Evolutionary conservation across 1,284 basidiomycete species (phyloP), one percentile per base, ranked within the genome.

Genomic region (Tylopilus sp.): DNA sequence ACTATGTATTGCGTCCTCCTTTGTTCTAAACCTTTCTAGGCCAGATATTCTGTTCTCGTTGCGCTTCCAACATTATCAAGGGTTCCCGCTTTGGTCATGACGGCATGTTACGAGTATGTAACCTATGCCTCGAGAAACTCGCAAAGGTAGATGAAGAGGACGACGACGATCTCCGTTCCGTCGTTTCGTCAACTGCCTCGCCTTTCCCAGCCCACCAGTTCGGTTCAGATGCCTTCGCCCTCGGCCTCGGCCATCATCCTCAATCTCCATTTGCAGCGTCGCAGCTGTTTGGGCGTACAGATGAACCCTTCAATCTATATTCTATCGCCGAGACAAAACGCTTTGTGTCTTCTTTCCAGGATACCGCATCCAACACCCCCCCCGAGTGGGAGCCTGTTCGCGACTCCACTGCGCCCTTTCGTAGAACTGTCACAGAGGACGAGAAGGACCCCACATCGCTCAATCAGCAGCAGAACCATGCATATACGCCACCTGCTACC

Each of bases 61-160:
- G 96, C 66, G 95, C 96, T 3, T 94, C 93, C n/a, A 96, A 97
- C 61, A 90, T 98, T 60, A 93, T 99, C 67, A 92, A 94, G 54
- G 95, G 92, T 7, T 79, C 84, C n/a, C 84, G 93, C 2, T 98
- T 97, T 63, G 93, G 93, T 6, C 89, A 93, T 53, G 85, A 95
- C 48, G 93, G 92, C 26, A 89, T 89, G 79, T 79, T 98, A 48
- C 82, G 96, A 50, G 89, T 95, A 11, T 98, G 95, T 72, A 97
- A 97, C 62, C 76, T 97, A 18, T 99, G 97, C 67, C 74, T 97
- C 23, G 88, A 91, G 59, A 94, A 95, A 68, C 81, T 97, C 49
- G 85, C 88, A 47, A 89, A 89, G 58, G 86, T 81, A 18, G 75
- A 76, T 6, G 84, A 88, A 41, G 84, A 89, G 40, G 86, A 89